A percentile compares a stretch with the other conserved stretches of the same genome.
phyloP scores from a whole-genome alignment of 768 basidiomycete species.

The Tylopilus plumbeoviolaceoides region DNA sequence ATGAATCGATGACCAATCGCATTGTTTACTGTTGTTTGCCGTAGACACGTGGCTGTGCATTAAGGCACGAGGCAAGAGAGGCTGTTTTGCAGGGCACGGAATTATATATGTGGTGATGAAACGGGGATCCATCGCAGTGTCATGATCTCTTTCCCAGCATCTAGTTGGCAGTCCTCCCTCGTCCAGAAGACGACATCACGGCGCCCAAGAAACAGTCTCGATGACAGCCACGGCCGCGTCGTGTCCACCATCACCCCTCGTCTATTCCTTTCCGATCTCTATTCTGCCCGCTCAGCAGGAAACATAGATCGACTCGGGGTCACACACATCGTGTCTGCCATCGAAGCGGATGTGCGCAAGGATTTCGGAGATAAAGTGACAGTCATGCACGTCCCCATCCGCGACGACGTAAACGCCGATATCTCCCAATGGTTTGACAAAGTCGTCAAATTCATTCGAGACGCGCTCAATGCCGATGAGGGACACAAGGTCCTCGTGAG shows the following conservation, averaged over 20 bases:
- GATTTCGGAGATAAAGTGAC: slow-evolving; percentile 33
- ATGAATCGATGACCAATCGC: slow-evolving; percentile 7
- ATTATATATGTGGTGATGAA: slow-evolving; percentile 9
- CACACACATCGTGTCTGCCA: slow-evolving; percentile 67
- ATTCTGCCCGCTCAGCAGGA: slow-evolving; percentile 47
- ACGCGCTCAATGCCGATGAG: slow-evolving; percentile 42
- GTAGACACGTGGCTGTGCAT: slow-evolving; percentile 14
- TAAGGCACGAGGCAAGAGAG: too few relatives aligned
- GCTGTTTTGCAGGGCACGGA: too few relatives aligned
- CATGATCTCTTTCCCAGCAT: slow-evolving; percentile 33
- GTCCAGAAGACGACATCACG: slow-evolving; percentile 16
- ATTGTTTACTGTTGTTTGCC: slow-evolving; percentile 14
- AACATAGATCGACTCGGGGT: slow-evolving; percentile 55
- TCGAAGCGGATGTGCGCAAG: slow-evolving; percentile 40
- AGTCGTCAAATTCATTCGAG: slow-evolving; percentile 51
- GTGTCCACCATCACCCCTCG: slow-evolving; percentile 38
- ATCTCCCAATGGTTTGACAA: slow-evolving; percentile 43
- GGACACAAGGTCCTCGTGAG: slow-evolving; percentile 49
- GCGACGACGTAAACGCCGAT: slow-evolving; percentile 38
- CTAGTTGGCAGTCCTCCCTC: slow-evolving; percentile 29
- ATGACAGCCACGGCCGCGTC: slow-evolving; percentile 17
- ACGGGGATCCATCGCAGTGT: neutral
- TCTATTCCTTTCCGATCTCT: slow-evolving; percentile 62
- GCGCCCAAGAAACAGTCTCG: slow-evolving; percentile 5
- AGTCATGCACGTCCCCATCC: slow-evolving; percentile 49